Evolutionary conservation across 225 moss, liverwort and hornwort species (phyloP).

Genomic region (Straminergon stramineum): DNA sequence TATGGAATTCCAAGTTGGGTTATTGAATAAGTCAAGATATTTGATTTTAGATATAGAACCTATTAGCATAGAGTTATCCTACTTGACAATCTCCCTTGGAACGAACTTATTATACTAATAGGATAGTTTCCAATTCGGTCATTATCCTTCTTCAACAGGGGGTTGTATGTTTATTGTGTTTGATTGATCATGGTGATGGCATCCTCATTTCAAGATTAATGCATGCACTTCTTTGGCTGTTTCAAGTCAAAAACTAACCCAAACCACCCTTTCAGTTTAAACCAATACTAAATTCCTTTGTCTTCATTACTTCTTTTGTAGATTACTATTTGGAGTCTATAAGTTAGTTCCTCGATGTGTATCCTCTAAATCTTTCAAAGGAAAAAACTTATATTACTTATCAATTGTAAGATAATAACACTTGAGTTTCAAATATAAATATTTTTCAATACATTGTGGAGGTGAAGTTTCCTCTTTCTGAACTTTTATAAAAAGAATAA

Average conservation of each 20-base stretch:
- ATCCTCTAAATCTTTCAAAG: too few relatives aligned
- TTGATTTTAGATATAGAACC: too few relatives aligned
- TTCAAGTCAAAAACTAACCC: not conserved
- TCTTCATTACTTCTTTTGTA: not conserved
- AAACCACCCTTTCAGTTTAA: not conserved
- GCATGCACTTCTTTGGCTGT: too few relatives aligned
- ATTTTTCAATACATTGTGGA: not conserved
- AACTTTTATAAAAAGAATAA: not conserved
- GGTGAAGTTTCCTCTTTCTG: not conserved
- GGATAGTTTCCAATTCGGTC: too few relatives aligned
- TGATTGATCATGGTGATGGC: not conserved
- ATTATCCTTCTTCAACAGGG: too few relatives aligned
- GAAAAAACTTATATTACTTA: not conserved
- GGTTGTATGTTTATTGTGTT: too few relatives aligned
- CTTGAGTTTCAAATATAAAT: not conserved
- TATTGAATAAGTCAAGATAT: too few relatives aligned
- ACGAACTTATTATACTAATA: too few relatives aligned
- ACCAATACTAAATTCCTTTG: not conserved
- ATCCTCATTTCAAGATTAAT: accelerated
- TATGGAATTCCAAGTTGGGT: too few relatives aligned
- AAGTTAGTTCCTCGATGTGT: not conserved
- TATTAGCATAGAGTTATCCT: too few relatives aligned
- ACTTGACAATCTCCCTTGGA: too few relatives aligned
- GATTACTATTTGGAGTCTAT: not conserved
- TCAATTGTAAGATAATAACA: not conserved